Evolutionary conservation across 345 rosid genomes (phyloP), one percentile per base, ranked within the genome.

Genomic region (Clarkia xantiana): DNA sequence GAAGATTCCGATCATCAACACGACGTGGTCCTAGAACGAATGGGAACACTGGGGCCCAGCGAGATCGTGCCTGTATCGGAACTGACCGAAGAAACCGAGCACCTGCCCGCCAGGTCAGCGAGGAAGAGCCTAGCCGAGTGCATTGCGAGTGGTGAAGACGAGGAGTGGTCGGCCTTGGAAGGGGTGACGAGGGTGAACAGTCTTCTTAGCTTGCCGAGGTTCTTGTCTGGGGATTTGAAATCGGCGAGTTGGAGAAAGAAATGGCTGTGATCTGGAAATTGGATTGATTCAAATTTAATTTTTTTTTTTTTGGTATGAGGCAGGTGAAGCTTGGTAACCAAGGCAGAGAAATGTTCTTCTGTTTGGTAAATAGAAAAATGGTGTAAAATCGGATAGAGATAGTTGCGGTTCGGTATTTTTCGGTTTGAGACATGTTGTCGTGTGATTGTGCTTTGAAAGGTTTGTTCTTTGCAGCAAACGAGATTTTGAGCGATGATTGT

Each of bases 131-230:
- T 76, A 9, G 93, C 83, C 0, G 87, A 82, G 57, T 82, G 78
- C 71, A 76, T 81, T 9, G 79, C 84, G 9, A 69, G 51, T 15
- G 72, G 79, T 3, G 84, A 82, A 20, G 95, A 90, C 41, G 91
- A 82, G 13, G 95, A 84, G 57, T 90, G 97, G 94, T 83, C 91
- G 8, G 97, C 95, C 55, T 73, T 90, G 44, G 97, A 90, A 70
- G 95, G 97, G 44, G 59, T 86, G 51, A 83, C 94, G 0, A 70
- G 94, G 60, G 97, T 79, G 39, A 90, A 90, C 61, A 90, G 95
- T 64, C 70, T 90, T 47, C 73, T 90, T 57, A 90, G 95, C 78
- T 69, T 90, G 67, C 97, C 97, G 34, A 71, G 95, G 73, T 65
- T 82, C 54, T 63, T 79, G 3, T 80, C 95, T 13, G 69, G 75